Percentiles rank a stretch among this genome's conserved stretches.
phyloP scores from a whole-genome alignment of 2,329 filamentous ascomycete genomes.

The Zasmidium angulare region DNA sequence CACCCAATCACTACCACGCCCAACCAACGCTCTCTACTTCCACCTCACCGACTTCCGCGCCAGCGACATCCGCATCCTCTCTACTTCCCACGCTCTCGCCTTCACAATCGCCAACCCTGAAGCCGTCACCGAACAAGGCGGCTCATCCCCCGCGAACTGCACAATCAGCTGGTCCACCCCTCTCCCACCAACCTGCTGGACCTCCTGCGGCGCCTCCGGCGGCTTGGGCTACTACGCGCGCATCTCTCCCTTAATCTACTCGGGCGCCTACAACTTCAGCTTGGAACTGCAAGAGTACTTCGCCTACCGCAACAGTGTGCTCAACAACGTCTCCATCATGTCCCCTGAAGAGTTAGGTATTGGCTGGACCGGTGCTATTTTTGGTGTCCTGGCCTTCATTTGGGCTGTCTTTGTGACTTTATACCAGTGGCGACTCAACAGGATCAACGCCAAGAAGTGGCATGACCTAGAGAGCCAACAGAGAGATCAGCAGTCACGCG shows the following conservation, averaged over 20 bases:
- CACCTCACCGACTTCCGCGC: conserved; percentile 13
- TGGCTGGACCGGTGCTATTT: too few relatives aligned
- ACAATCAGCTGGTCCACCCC: conserved; percentile 16
- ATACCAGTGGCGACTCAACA: too few relatives aligned
- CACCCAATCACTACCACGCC: too few relatives aligned
- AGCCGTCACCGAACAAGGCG: conserved; percentile 24
- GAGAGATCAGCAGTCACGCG: too few relatives aligned
- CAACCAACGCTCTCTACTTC: conserved; percentile 23
- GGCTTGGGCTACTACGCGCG: conserved; percentile 8
- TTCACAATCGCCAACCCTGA: conserved; percentile 25
- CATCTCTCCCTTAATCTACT: conserved; percentile 3
- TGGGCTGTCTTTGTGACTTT: too few relatives aligned
- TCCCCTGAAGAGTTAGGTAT: too few relatives aligned
- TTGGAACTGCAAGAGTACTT: conserved; percentile 15
- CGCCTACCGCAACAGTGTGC: conserved; percentile 6
- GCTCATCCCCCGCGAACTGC: conserved; percentile 9
- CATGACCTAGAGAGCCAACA: too few relatives aligned
- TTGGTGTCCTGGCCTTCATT: too few relatives aligned
- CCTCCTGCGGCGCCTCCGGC: conserved; percentile 2
- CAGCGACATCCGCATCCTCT: conserved; percentile 14
- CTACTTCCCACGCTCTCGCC: conserved; percentile 15
- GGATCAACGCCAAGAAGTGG: too few relatives aligned
- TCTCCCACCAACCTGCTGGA: conserved; percentile 6
- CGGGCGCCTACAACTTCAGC: conserved; percentile 1
- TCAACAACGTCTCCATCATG: conserved; percentile 12